Conservation (phyloP, 2,329 filamentous ascomycete genomes). For the Coniochaeta hoffmannii region DNA sequence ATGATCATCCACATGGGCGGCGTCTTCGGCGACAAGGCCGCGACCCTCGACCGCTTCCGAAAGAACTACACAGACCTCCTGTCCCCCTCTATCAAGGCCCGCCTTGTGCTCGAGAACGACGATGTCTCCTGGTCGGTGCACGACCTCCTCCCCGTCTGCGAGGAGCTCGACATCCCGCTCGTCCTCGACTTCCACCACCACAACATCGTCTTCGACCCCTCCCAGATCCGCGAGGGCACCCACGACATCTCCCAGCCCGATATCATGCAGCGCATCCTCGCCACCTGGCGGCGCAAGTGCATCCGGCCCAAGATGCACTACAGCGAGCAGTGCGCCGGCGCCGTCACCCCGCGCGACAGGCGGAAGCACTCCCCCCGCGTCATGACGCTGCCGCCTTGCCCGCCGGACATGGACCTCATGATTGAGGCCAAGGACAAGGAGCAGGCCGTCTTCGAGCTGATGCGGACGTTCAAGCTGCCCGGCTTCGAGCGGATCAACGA, state of each 20-base stretch:
- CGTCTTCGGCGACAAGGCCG: conserved; percentile 77
- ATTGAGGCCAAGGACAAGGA: conserved; percentile 98
- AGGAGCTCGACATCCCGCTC: conserved; percentile 88
- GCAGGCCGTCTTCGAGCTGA: conserved; percentile 89
- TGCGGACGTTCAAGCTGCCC: conserved; percentile 79
- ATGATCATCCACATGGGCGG: conserved; percentile 96
- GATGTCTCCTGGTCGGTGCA: conserved; percentile 92
- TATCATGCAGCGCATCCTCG: conserved; percentile 68
- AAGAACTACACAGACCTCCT: conserved; percentile 62
- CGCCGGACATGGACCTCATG: conserved; percentile 88
- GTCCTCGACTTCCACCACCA: conserved; percentile 94
- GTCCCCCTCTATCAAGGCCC: conserved; percentile 63
- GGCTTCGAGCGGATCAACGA: conserved; percentile 71
- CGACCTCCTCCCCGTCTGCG: conserved; percentile 80
- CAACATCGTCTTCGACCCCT: conserved; percentile 80
- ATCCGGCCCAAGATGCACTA: conserved; percentile 98
- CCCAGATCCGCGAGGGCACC: conserved; percentile 72
- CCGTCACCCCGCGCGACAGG: conserved; percentile 69
- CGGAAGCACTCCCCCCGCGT: conserved; percentile 83
- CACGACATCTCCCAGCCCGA: conserved; percentile 59
- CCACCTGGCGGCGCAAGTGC: conserved; percentile 75
- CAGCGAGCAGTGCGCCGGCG: conserved; percentile 70
- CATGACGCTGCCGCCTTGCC: conserved; percentile 72
- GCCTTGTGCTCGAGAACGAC: conserved; percentile 88
- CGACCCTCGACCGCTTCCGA: conserved; percentile 71